Conservation (phyloP, 345 rosid species). For the Populus tremula region DNA sequence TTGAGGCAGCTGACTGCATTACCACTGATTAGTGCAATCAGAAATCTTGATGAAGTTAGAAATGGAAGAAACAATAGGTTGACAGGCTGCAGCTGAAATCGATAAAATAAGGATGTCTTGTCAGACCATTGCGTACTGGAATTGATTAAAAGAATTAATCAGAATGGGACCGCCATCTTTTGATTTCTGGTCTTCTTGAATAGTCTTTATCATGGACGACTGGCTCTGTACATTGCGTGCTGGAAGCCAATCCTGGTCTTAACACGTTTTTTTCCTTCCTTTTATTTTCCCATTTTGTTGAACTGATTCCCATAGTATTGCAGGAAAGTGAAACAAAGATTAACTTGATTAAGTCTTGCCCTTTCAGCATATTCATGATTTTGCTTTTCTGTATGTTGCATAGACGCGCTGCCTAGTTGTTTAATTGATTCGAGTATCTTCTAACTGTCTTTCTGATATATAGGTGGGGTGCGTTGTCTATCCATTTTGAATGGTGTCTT, state of each 20-base stretch:
- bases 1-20: neutral
- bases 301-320: neutral
- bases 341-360: neutral
- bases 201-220: neutral
- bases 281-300: neutral
- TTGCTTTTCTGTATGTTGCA: neutral
- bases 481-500: constrained; percentile 69
- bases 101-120: neutral
- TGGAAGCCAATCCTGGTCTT: neutral
- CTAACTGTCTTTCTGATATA: neutral
- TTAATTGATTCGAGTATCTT: neutral
- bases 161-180: neutral
- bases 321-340: neutral
- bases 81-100: neutral
- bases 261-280: too few relatives aligned
- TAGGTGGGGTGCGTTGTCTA: constrained; percentile 89
- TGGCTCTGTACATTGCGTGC: neutral
- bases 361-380: neutral
- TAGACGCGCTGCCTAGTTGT: neutral
- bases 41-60: neutral
- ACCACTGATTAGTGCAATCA: neutral
- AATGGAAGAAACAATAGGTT: neutral
- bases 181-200: neutral
- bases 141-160: neutral
- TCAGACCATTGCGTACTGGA: neutral